Conservation (phyloP, 2,329 filamentous ascomycete species). For the Fusarium nurragi region DNA sequence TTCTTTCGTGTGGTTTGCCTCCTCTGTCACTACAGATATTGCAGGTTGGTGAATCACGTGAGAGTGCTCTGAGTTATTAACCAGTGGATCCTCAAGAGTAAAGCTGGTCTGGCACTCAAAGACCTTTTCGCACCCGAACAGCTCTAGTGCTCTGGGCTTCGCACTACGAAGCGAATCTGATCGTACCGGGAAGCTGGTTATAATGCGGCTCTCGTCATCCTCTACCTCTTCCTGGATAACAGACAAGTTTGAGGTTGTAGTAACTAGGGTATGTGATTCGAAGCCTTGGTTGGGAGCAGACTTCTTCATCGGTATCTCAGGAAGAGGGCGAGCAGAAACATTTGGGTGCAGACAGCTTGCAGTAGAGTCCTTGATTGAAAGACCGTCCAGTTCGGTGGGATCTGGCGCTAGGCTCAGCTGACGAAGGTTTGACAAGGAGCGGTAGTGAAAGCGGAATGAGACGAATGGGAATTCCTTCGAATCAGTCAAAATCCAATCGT, state of each 20-base stretch:
- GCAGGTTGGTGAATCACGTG: not conserved
- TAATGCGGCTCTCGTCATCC: constrained; percentile 18
- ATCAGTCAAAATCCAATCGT: constrained; percentile 63
- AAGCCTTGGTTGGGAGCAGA: constrained; percentile 3
- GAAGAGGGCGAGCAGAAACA: constrained; percentile 30
- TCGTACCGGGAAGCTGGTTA: constrained; percentile 7
- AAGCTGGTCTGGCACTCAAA: not conserved
- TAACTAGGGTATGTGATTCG: constrained; percentile 10
- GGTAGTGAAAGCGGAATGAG: constrained; percentile 66
- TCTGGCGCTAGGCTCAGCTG: constrained; percentile 59
- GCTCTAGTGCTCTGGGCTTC: not conserved
- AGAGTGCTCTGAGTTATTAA: not conserved
- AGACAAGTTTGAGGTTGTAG: constrained; percentile 28
- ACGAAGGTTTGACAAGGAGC: constrained; percentile 60
- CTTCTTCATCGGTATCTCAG: constrained; percentile 30
- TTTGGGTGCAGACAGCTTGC: not conserved
- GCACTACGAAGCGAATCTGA: constrained; percentile 8
- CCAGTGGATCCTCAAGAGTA: not conserved
- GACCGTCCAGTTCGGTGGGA: not conserved
- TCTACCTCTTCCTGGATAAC: constrained; percentile 38
- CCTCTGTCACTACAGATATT: not conserved
- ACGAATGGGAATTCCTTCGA: constrained; percentile 62
- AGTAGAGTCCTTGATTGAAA: not conserved
- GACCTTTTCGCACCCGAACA: not conserved
- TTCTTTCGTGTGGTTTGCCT: not conserved